phyloP scores from a whole-genome alignment of 257 asterid species.

The Schizonepeta tenuifolia region DNA sequence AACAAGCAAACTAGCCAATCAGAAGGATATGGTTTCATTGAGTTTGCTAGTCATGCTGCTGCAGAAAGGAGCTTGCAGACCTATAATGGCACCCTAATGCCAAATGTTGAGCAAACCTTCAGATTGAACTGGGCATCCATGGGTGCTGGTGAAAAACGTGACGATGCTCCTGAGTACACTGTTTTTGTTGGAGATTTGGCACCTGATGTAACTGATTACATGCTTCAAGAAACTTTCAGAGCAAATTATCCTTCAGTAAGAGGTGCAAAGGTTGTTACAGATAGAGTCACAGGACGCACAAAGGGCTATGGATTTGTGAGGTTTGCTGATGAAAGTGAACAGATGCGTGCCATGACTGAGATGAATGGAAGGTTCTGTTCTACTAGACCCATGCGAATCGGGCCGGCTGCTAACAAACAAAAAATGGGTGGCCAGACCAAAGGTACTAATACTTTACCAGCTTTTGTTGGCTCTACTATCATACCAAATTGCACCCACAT shows the following conservation, averaged over 20 bases:
- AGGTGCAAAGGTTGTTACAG: conserved; percentile 92
- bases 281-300: conserved; percentile 80
- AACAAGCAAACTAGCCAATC: conserved; percentile 79
- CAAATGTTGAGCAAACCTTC: conserved; percentile 72
- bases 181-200: conserved; percentile 96
- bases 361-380: conserved; percentile 94
- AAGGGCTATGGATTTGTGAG: conserved; percentile 94
- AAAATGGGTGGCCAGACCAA: conserved; percentile 61
- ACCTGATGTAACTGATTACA: conserved; percentile 86
- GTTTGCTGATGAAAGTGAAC: conserved; percentile 87
- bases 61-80: conserved; percentile 77
- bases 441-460: conserved; percentile 47
- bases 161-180: conserved; percentile 74
- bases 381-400: conserved; percentile 92
- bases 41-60: conserved; percentile 81
- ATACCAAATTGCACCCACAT: conserved; percentile 3
- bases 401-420: conserved; percentile 94
- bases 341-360: conserved; percentile 84
- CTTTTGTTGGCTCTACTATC: conserved; percentile 32
- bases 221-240: conserved; percentile 89
- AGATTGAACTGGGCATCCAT: conserved; percentile 95
- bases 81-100: conserved; percentile 78
- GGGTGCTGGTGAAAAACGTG: conserved; percentile 93
- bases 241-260: conserved; percentile 69
- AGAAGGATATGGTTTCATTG: conserved; percentile 93